Base-by-base conservation (phyloP, 2,329 filamentous ascomycete genomes). In the Talaromyces amestolkiae region DNA sequence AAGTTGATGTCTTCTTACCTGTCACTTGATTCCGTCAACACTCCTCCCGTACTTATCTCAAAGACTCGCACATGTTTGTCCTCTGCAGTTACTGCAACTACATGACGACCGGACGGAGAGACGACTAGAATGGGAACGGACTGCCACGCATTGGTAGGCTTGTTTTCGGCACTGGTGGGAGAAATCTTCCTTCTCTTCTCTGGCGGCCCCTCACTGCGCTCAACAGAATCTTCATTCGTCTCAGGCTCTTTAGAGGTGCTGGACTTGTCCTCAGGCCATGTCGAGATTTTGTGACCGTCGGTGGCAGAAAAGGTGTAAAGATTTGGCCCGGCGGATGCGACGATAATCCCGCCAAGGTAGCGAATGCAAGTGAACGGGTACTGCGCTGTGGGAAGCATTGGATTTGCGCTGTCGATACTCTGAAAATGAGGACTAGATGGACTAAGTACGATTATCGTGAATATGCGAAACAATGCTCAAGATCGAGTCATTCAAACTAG, bases 31-130 rank as follows among this genome's bases (percentile, higher is more conserved):
- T 92, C 84, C 35, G 82, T 81, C 33, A 97, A 78, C 3, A 78
- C 78, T 1, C 89, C 90, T 61, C 85, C 78, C 2, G 83, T 79
- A 35, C 87, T 83, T 66, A 93, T 82, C 69, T 87, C 83, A 74
- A 98, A 91, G 0, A 97, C 91, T 76, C 91, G 91, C 47, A 99
- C 84, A 59, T 86, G 88, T 81, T 99, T 99, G 81, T 98, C 95
- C 72, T 96, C 92, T n/a, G 87, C 89, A 9, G 93, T 96, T 35
- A 96, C 86, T 24, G 88, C 91, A 49, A 97, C 81, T 22, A 96
- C 76, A 78, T 96, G 49, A 82, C 49, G 85, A 82, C 15, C 88
- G 86, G 69, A 91, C 83, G 15, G 81, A 76, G 92, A 89, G 33
- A 85, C 79, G 24, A 85, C 81, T 69, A 97, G 75, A 68, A 89